Conservation (phyloP, 148 eudicot genomes). For the Pharnaceum exiguum region DNA sequence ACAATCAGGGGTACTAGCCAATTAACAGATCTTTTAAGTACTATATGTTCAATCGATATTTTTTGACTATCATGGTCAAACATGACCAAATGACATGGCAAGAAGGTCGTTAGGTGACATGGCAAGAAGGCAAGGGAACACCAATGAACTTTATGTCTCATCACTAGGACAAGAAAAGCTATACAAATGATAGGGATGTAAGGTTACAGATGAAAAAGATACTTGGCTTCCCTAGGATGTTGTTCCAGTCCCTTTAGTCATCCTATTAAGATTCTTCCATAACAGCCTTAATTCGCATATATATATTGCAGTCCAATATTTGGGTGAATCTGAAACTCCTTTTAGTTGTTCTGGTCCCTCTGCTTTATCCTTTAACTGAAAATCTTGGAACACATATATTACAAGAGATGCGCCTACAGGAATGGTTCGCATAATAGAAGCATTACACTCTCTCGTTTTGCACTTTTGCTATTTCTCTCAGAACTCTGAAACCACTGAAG, state of each 20-base stretch:
- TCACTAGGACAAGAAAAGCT: slow-evolving; percentile 41
- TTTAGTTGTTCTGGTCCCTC: slow-evolving; percentile 46
- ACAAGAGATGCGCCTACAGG: slow-evolving; percentile 40
- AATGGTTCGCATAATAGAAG: slow-evolving; percentile 33
- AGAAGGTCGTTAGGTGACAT: slow-evolving; percentile 18
- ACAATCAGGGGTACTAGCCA: neutral
- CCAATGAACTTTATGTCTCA: slow-evolving; percentile 33
- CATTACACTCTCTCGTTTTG: slow-evolving; percentile 29
- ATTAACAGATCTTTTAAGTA: slow-evolving; percentile 16
- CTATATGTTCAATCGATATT: slow-evolving; percentile 3
- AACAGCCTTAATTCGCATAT: slow-evolving; percentile 55
- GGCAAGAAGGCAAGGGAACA: slow-evolving; percentile 29
- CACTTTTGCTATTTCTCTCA: slow-evolving; percentile 26
- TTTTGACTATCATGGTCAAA: neutral
- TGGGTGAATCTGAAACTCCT: slow-evolving; percentile 68
- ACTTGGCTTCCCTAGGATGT: slow-evolving; percentile 76
- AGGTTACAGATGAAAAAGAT: slow-evolving; percentile 58
- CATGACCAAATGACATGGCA: slow-evolving; percentile 15
- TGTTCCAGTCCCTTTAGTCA: slow-evolving; percentile 57
- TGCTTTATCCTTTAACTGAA: slow-evolving; percentile 51
- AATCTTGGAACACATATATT: slow-evolving; percentile 34
- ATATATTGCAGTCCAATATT: slow-evolving; percentile 36
- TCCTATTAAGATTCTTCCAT: slow-evolving; percentile 55
- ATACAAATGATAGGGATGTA: slow-evolving; percentile 44
- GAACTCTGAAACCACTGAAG: slow-evolving; percentile 15